A percentile compares a stretch with the other conserved stretches of the same genome.
Conservation (phyloP, 208 protist species). For the Crithidia fasciculata region DNA sequence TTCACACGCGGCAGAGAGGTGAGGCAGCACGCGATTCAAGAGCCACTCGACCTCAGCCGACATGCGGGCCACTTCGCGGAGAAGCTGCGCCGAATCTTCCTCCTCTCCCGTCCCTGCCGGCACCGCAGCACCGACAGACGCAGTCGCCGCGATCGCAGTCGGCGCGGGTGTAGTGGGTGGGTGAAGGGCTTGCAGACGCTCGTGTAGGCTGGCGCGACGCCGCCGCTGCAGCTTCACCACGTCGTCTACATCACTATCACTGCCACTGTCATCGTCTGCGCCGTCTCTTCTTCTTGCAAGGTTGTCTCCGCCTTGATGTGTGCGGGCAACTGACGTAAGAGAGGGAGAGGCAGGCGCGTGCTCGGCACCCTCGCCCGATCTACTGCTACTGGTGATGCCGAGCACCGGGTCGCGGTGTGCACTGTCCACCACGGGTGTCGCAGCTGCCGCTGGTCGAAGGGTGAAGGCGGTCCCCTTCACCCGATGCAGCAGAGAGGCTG, state of each 20-base stretch:
- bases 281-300: not conserved
- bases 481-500: constrained; percentile 26
- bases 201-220: constrained; percentile 12
- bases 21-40: constrained; percentile 2
- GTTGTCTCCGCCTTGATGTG: not conserved
- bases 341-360: not conserved
- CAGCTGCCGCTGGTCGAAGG: not conserved
- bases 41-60: constrained; percentile 27
- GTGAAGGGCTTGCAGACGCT: not conserved
- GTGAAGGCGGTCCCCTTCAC: constrained; percentile 9
- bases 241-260: not conserved
- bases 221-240: constrained; percentile 8
- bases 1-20: not conserved
- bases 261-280: not conserved
- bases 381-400: not conserved
- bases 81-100: constrained; percentile 5
- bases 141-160: not conserved
- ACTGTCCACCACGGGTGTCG: not conserved
- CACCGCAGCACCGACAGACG: not conserved
- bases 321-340: not conserved
- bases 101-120: not conserved
- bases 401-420: not conserved
- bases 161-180: not conserved
- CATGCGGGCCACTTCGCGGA: constrained; percentile 17
- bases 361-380: not conserved